phyloP scores from a whole-genome alignment of 2,329 filamentous ascomycete species.

The Venturia aucupariae region DNA sequence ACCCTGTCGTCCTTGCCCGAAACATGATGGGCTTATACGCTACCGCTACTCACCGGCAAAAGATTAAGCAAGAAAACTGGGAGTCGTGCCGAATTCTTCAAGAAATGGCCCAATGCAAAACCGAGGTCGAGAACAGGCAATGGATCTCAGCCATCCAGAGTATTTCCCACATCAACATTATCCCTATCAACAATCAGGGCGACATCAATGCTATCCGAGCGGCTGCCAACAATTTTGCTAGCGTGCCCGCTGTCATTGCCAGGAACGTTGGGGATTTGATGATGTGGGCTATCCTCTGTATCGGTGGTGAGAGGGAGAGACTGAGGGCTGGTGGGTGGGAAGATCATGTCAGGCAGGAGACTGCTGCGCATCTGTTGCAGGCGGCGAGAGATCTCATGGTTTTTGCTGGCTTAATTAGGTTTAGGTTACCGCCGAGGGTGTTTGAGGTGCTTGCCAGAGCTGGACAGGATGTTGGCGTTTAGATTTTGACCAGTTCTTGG shows the following conservation, averaged over 20 bases:
- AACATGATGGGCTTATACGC: constrained; percentile 56
- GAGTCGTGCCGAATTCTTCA: constrained; percentile 52
- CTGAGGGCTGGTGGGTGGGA: constrained; percentile 65
- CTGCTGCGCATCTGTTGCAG: constrained; percentile 64
- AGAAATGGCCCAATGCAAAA: constrained; percentile 52
- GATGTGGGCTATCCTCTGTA: constrained; percentile 87
- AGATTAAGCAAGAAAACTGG: constrained; percentile 49
- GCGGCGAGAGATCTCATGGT: constrained; percentile 86
- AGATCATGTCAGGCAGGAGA: constrained; percentile 47
- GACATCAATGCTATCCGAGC: constrained; percentile 71
- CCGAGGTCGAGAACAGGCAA: constrained; percentile 46
- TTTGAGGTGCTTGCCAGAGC: constrained; percentile 83
- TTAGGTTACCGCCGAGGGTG: constrained; percentile 76
- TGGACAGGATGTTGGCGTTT: constrained; percentile 47
- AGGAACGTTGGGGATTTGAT: constrained; percentile 85
- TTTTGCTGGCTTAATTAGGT: constrained; percentile 86
- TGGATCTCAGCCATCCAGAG: constrained; percentile 58
- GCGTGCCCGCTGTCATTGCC: constrained; percentile 69
- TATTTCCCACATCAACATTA: constrained; percentile 66
- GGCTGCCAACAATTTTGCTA: constrained; percentile 71
- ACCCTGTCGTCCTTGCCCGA: constrained; percentile 53
- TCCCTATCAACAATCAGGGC: constrained; percentile 67
- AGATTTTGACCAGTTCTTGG: background rate
- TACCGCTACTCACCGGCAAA: constrained; percentile 51
- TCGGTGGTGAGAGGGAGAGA: constrained; percentile 65